A percentile compares a stretch with the other conserved stretches of the same genome.
Evolutionary conservation across 2,329 filamentous ascomycete genomes (phyloP).

Genomic region (Colletotrichum salicis): DNA sequence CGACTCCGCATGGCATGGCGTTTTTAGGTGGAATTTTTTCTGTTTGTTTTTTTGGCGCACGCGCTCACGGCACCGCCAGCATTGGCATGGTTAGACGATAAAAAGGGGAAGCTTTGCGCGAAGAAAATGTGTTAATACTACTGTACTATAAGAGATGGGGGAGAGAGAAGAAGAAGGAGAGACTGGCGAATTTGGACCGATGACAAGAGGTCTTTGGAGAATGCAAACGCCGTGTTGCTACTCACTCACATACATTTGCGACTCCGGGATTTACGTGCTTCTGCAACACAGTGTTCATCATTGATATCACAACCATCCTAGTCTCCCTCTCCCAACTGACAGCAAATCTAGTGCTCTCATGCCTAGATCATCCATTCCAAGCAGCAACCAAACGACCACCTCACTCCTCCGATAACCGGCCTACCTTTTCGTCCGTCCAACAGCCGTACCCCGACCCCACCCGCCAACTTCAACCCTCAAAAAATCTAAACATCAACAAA

Average conservation of each 20-base stretch:
- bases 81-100: constrained; percentile 35
- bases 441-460: neutral
- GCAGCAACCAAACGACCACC: neutral
- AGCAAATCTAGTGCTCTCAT: no score
- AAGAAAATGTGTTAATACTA: constrained; percentile 31
- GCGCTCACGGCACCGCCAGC: constrained; percentile 30
- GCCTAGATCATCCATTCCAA: neutral
- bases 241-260: neutral
- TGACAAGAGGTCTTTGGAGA: constrained; percentile 15
- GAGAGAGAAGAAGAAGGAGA: neutral
- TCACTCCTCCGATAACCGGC: neutral
- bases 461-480: neutral
- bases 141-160: constrained; percentile 27
- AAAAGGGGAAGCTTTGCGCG: constrained; percentile 24
- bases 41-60: constrained; percentile 12
- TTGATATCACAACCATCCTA: neutral
- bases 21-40: constrained; percentile 23
- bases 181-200: neutral
- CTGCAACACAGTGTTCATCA: neutral
- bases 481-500: neutral
- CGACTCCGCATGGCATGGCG: constrained; percentile 39
- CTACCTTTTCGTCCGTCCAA: neutral
- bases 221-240: constrained; percentile 16
- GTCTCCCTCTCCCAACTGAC: neutral
- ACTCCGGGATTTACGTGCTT: neutral